phyloP scores from a whole-genome alignment of 768 basidiomycete genomes.

The Trametes punicea region DNA sequence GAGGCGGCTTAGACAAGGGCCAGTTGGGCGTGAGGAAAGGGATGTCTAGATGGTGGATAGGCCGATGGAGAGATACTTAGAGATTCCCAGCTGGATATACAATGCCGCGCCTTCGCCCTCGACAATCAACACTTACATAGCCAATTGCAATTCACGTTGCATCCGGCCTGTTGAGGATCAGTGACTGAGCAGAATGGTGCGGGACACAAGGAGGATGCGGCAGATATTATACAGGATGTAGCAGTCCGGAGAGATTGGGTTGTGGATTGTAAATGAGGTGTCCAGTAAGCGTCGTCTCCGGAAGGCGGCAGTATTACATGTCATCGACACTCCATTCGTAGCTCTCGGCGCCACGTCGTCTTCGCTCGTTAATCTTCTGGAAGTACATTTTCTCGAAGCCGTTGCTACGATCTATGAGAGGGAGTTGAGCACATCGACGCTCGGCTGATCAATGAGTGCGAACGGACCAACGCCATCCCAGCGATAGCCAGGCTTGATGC shows the following conservation, averaged over 20 bases:
- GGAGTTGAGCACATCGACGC: background rate
- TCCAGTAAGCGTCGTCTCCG: no score
- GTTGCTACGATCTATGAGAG: slow-evolving; percentile 71
- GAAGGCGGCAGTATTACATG: no score
- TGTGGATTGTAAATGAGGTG: no score
- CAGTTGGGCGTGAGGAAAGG: slow-evolving; percentile 51
- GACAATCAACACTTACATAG: no score
- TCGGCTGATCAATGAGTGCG: background rate
- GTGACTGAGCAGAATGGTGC: no score
- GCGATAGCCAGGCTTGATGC: slow-evolving; percentile 91
- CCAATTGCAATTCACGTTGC: no score
- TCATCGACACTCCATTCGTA: slow-evolving; percentile 90
- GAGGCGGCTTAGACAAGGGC: slow-evolving; percentile 41
- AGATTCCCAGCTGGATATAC: no score
- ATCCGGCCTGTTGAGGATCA: no score
- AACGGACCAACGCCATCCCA: slow-evolving; percentile 96
- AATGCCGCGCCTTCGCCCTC: no score
- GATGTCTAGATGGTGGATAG: slow-evolving; percentile 65
- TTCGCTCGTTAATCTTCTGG: slow-evolving; percentile 74
- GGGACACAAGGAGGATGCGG: no score
- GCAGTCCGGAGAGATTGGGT: no score
- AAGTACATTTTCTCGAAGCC: slow-evolving; percentile 94
- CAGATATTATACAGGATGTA: no score
- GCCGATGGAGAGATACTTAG: slow-evolving; percentile 37
- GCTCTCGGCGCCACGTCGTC: slow-evolving; percentile 66